Evolutionary conservation across 371 early-diverging fungal species (phyloP).

Genomic region (Mortierella sp.): DNA sequence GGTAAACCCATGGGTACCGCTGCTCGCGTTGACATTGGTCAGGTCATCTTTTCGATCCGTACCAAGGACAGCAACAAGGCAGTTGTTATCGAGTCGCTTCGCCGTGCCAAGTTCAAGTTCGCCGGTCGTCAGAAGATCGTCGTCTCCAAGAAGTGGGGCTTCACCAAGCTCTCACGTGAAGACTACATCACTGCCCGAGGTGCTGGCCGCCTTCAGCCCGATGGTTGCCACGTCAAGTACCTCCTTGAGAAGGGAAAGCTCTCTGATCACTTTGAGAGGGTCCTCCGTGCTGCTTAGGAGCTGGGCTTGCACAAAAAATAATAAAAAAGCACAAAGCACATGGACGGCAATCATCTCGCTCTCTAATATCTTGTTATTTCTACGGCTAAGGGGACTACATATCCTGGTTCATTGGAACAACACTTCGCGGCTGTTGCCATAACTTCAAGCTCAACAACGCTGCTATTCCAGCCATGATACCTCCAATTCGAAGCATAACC

Average conservation of each 20-base stretch:
- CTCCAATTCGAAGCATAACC: conserved; percentile 69
- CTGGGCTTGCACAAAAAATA: too few relatives aligned
- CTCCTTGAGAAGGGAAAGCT: conserved; percentile 91
- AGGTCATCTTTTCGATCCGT: conserved; percentile 98
- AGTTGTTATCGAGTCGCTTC: conserved; percentile 97
- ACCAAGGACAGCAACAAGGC: conserved; percentile 97
- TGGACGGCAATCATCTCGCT: too few relatives aligned
- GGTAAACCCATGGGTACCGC: conserved; percentile 99
- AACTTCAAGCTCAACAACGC: conserved; percentile 57
- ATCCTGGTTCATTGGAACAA: not conserved
- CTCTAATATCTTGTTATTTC: too few relatives aligned
- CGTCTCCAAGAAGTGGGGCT: conserved; percentile 99
- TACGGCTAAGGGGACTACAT: too few relatives aligned
- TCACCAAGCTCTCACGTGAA: conserved; percentile 97
- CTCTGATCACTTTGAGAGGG: conserved; percentile 66
- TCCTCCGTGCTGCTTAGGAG: conserved; percentile 22
- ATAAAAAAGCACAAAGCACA: too few relatives aligned
- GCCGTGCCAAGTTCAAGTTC: conserved; percentile 99
- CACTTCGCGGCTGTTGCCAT: conserved; percentile 40
- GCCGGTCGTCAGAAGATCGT: conserved; percentile 99
- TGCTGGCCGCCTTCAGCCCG: conserved; percentile 88
- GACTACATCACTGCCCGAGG: conserved; percentile 89
- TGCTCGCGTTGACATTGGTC: conserved; percentile 99
- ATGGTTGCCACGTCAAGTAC: conserved; percentile 99
- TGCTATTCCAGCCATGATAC: conserved; percentile 71